Conservation (phyloP, 192 early-diverging fungal genomes). For the Backusella liffmaniae region DNA sequence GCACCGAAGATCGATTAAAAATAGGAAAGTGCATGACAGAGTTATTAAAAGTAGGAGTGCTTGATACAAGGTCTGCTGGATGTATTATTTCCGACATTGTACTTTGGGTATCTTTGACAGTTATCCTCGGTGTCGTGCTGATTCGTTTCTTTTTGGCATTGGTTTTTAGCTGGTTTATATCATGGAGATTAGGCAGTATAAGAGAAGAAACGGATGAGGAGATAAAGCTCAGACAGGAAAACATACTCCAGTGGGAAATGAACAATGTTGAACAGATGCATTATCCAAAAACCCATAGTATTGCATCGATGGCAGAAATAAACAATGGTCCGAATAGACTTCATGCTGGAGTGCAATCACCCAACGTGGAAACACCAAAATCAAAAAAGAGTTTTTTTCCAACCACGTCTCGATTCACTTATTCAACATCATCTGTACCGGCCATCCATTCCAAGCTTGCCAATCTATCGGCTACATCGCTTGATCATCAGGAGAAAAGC, state of each 20-base stretch:
- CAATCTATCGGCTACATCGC: background rate
- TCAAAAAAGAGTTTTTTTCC: slow-evolving; percentile 47
- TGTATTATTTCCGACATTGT: slow-evolving; percentile 83
- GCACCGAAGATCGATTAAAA: slow-evolving; percentile 45
- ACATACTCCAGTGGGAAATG: slow-evolving; percentile 42
- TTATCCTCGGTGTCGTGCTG: slow-evolving; percentile 65
- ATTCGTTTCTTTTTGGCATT: slow-evolving; percentile 76
- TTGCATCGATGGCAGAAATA: slow-evolving; percentile 35
- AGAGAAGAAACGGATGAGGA: slow-evolving; percentile 59
- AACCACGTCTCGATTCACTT: slow-evolving; percentile 36
- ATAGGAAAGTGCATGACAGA: slow-evolving; percentile 76
- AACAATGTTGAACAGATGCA: slow-evolving; percentile 44
- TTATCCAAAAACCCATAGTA: slow-evolving; percentile 52
- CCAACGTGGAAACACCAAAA: slow-evolving; percentile 8
- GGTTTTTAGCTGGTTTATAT: slow-evolving; percentile 80
- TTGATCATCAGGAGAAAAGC: background rate
- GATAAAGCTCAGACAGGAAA: slow-evolving; percentile 41
- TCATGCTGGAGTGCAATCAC: slow-evolving; percentile 8
- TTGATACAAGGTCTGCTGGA: slow-evolving; percentile 79
- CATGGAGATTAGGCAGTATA: slow-evolving; percentile 75
- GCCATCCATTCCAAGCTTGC: background rate
- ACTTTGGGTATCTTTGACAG: slow-evolving; percentile 75
- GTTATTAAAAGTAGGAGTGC: slow-evolving; percentile 73
- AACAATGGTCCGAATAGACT: background rate
- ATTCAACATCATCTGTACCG: slow-evolving; percentile 13